Conservation (phyloP, 1,139 yeast species). For the Taphrina wiesneri region DNA sequence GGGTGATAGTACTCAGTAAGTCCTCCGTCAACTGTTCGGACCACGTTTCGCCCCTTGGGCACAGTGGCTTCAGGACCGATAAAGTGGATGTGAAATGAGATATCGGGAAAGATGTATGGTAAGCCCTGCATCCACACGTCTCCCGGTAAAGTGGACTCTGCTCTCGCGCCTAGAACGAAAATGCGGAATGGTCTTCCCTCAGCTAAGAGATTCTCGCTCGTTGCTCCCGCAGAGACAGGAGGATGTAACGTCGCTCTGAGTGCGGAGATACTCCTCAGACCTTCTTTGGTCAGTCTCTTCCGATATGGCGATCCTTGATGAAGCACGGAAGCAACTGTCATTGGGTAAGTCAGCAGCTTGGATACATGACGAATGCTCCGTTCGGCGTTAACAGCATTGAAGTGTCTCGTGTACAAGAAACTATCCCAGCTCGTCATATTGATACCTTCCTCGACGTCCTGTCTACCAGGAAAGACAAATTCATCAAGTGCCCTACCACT, state of each 20-base stretch:
- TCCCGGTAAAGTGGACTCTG: conserved; percentile 90
- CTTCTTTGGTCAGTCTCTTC: conserved; percentile 74
- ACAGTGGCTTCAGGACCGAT: conserved; percentile 90
- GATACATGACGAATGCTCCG: conserved; percentile 94
- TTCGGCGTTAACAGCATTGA: conserved; percentile 94
- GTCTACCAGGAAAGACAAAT: conserved; percentile 83
- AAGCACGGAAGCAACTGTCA: conserved; percentile 79
- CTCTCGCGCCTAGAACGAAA: conserved; percentile 85
- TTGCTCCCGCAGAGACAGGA: conserved; percentile 38
- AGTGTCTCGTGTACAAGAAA: conserved; percentile 87
- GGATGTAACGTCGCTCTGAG: conserved; percentile 41
- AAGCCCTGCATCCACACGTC: conserved; percentile 90
- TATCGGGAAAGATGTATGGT: conserved; percentile 79
- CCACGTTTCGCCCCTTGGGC: conserved; percentile 45
- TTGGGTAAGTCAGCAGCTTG: conserved; percentile 88
- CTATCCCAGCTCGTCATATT: conserved; percentile 90
- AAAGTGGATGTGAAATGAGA: conserved; percentile 80
- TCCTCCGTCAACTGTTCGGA: conserved; percentile 31
- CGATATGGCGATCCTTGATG: conserved; percentile 85
- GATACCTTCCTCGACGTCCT: conserved; percentile 72
- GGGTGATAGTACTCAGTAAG: conserved; percentile 69
- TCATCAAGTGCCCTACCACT: conserved; percentile 94
- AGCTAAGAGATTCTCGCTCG: conserved; percentile 38
- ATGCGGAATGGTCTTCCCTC: conserved; percentile 85
- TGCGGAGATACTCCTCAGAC: conserved; percentile 72